Evolutionary conservation across 208 protist species (phyloP).

Genomic region (Entamoeba nuttalli): DNA sequence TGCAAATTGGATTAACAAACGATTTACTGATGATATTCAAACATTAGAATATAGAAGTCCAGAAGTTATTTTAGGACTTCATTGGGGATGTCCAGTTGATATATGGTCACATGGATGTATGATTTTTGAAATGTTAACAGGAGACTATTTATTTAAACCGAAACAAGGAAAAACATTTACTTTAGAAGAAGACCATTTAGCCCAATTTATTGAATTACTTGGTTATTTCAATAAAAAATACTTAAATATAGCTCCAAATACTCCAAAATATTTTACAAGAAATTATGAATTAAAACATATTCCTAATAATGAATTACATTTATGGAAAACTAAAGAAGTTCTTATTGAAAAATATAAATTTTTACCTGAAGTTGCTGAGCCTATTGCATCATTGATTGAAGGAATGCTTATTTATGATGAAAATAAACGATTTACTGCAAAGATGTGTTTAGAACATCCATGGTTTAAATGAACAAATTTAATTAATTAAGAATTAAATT

Average conservation of each 20-base stretch:
- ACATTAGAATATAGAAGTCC: conserved; percentile 67
- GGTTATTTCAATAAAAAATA: neutral
- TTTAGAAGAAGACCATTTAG: conserved; percentile 4
- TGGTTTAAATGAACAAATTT: neutral
- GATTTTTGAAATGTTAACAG: conserved; percentile 27
- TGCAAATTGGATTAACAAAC: conserved; percentile 17
- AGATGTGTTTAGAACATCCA: neutral
- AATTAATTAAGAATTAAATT: too few relatives aligned
- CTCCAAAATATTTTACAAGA: neutral
- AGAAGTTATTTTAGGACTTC: conserved; percentile 59
- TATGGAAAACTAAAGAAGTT: neutral
- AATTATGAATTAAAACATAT: neutral
- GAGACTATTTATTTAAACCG: conserved; percentile 59
- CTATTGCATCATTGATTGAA: neutral
- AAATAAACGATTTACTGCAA: neutral
- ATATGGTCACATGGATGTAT: conserved; percentile 21
- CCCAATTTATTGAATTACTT: neutral
- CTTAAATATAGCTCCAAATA: neutral
- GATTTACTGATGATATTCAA: conserved; percentile 50
- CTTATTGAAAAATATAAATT: neutral
- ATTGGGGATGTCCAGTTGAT: conserved; percentile 37
- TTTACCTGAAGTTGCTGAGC: neutral
- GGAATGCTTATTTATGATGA: conserved; percentile 7
- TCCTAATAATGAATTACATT: neutral
- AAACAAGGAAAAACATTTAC: conserved; percentile 26